phyloP scores from a whole-genome alignment of 2,329 filamentous ascomycete genomes.

The Aspergillus ochraceoroseus region DNA sequence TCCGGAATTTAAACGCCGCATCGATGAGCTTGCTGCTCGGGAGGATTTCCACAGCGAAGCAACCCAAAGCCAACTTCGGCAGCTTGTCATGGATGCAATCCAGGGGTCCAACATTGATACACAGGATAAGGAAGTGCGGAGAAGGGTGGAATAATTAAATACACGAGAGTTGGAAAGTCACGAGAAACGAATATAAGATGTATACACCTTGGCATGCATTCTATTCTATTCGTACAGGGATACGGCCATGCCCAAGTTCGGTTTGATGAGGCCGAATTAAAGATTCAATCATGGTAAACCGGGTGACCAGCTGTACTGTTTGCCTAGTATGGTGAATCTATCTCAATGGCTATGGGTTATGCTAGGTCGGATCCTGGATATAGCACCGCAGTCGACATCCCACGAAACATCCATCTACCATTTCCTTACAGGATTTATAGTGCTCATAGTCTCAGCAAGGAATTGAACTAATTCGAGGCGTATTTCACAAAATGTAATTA shows the following conservation, averaged over 20 bases:
- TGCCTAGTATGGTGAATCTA: too few species aligned
- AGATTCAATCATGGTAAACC: not conserved
- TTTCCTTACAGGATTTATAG: too few species aligned
- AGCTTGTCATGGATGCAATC: constrained; percentile 75
- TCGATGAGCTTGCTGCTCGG: constrained; percentile 79
- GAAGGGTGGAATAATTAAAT: constrained; percentile 58
- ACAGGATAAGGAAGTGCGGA: constrained; percentile 60
- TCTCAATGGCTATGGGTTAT: too few species aligned
- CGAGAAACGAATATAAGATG: constrained; percentile 5
- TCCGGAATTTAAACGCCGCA: constrained; percentile 74
- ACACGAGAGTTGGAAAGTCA: too few species aligned
- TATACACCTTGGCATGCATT: constrained; percentile 2
- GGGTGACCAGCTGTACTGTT: not conserved
- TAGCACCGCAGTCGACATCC: too few species aligned
- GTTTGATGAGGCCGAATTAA: not conserved
- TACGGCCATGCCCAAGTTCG: not conserved
- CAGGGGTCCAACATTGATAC: constrained; percentile 58
- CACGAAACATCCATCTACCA: too few species aligned
- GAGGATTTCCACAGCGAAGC: constrained; percentile 77
- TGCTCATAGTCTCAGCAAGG: too few species aligned
- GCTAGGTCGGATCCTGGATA: too few species aligned
- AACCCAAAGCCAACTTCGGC: constrained; percentile 72
- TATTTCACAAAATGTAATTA: too few species aligned
- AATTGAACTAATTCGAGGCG: too few species aligned
- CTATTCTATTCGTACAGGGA: too few species aligned